A percentile compares a stretch with the other conserved stretches of the same genome.
Evolutionary conservation across 2,329 filamentous ascomycete species (phyloP).

Genomic region (Huntiella omanensis): DNA sequence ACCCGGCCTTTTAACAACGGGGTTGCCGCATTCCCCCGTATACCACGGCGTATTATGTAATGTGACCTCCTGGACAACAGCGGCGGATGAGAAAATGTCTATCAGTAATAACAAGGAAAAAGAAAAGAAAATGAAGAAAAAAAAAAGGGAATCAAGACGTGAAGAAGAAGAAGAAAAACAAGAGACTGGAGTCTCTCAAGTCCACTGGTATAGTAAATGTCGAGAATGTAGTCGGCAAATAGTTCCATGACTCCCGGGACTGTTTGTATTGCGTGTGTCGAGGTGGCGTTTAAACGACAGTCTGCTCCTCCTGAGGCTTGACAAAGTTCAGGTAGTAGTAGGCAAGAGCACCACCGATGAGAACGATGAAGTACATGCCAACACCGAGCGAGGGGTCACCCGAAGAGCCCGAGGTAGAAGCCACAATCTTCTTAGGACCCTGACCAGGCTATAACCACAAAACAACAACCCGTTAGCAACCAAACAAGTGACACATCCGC

Average conservation of each 20-base stretch:
- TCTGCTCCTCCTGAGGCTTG: constrained; percentile 27
- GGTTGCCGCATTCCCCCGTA: no score
- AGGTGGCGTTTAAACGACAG: constrained; percentile 13
- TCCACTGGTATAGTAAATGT: not conserved
- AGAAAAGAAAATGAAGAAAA: not conserved
- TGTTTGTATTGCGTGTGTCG: not conserved
- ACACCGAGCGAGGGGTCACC: constrained; percentile 45
- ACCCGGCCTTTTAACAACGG: no score
- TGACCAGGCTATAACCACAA: constrained; percentile 46
- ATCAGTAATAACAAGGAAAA: not conserved
- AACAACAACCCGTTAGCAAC: not conserved
- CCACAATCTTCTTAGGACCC: constrained; percentile 40
- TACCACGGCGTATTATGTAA: no score
- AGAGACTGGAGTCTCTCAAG: not conserved
- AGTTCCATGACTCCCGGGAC: no score
- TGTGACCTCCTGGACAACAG: no score
- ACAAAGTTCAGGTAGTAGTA: constrained; percentile 78
- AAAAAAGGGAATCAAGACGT: not conserved
- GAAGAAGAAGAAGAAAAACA: not conserved
- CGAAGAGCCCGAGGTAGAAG: constrained; percentile 29
- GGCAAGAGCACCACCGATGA: constrained; percentile 57
- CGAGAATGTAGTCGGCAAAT: no score
- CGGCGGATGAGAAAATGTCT: not conserved
- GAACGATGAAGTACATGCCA: constrained; percentile 62
- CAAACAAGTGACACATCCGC: not conserved